Evolutionary conservation across 1,284 basidiomycete genomes (phyloP), one percentile per base, ranked within the genome.

Genomic region (Rhodotorula sp.): DNA sequence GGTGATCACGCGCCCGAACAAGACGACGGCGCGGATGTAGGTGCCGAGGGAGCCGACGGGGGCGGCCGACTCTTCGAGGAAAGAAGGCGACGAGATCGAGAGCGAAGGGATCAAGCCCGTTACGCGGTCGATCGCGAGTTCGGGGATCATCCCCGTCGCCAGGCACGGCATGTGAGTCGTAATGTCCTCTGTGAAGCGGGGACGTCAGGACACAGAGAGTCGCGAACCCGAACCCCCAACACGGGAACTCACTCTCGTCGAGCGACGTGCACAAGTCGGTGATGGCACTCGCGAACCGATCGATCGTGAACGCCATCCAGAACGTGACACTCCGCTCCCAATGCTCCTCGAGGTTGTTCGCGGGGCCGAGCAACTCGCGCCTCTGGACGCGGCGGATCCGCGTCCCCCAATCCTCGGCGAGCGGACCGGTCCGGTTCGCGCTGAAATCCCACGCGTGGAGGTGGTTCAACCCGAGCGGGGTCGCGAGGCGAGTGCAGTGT

Each of bases 241-340:
- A 8, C 24, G 7, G 12, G 17, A 2, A 62, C 61, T 53, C 53
- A 62, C 61, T 60, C 58, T 75, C 74, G 45, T 75, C 74, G 37
- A 75, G 71, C 54, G 71, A 69, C 8, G 62, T 62, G 53, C 62
- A 55, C 62, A 53, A 55, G 67, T 70, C 37, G 5, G 72, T 75
- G n/a, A 63, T 67, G 6, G 71, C 71, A 30, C 71, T 73, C 22
- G 69, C 68, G 42, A 68, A 72, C n/a, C 74, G 67, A 51, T 75
- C 74, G n/a, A 75, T 67, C 20, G 72, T 66, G 51, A 75, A 75
- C 44, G 72, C 72, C 53, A 65, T 45, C 72, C 72, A 75, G 42
- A 73, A 75, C 22, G 74, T 75, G 48, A 48, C 59, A 14, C 53
- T 42, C n/a, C 74, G 22, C 51, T 71, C 70, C 54, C 61, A 70